Percentiles rank a stretch among this genome's conserved stretches.
Evolutionary conservation across 768 basidiomycete species (phyloP).

Genomic region (Porphyrellus cyaneotinctus): DNA sequence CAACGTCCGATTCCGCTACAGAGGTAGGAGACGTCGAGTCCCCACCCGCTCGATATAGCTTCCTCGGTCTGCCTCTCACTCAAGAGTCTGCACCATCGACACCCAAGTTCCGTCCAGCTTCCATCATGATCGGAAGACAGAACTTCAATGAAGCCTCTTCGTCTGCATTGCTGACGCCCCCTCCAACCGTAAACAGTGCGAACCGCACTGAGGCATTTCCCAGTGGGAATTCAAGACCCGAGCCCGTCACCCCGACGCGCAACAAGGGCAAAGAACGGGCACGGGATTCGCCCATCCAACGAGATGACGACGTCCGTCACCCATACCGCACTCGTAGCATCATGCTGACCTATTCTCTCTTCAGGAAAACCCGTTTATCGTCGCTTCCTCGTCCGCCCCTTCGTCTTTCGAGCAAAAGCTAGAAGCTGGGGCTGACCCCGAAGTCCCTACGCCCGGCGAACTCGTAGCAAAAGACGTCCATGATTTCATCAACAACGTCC

Average conservation of each 20-base stretch:
- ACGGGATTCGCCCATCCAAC: slow-evolving; percentile 4
- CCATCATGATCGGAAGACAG: background rate
- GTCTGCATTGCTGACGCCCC: slow-evolving; percentile 20
- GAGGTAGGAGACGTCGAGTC: background rate
- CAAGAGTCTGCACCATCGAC: slow-evolving; percentile 19
- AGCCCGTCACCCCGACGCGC: slow-evolving; percentile 21
- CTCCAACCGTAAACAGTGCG: slow-evolving; percentile 5
- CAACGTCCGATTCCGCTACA: background rate
- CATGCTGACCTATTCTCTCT: background rate
- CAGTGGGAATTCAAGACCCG: background rate
- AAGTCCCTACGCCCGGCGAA: background rate
- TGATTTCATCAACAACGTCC: background rate
- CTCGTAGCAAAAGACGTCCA: background rate
- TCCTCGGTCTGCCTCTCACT: slow-evolving; percentile 17
- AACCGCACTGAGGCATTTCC: background rate
- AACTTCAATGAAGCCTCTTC: background rate
- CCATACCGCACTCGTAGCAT: background rate
- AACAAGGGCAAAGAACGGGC: slow-evolving; percentile 25
- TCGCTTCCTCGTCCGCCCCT: background rate
- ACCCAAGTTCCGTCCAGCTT: slow-evolving; percentile 7
- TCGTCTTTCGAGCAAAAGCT: background rate
- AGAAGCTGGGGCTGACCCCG: too few relatives aligned
- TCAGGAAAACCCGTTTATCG: slow-evolving; percentile 19
- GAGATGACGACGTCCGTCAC: slow-evolving; percentile 7
- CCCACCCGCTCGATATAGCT: slow-evolving; percentile 10